Evolutionary conservation across 2,329 filamentous ascomycete genomes (phyloP), one percentile per base, ranked within the genome.

Genomic region (Colletotrichum higginsianum): DNA sequence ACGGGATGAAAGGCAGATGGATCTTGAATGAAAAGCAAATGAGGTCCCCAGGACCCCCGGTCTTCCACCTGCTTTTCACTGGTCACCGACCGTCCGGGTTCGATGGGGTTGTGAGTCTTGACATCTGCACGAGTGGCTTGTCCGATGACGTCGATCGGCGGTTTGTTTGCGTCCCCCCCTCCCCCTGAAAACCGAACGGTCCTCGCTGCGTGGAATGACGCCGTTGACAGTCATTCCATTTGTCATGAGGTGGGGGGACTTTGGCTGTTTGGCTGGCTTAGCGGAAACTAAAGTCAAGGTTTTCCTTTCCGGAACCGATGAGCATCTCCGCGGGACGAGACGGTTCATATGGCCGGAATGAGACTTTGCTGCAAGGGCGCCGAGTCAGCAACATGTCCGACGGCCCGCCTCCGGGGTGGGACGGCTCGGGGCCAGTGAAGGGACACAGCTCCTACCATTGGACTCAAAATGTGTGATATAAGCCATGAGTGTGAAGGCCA

Each of bases 61-160:
- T 26, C 4, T 26, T 40, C 18, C 18, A 18, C 7, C 60, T 23
- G 60, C 8, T n/a, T 61, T 61, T 52, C n/a, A 52, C 60, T 52
- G 60, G 46, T 52, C 35, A 52, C 46, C 46, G 46, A 52, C 23
- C 52, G 4, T 16, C 60, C 30, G 30, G 46, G 18, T 40, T 16
- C 30, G 15, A 46, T 52, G 30, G 56, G 40, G 56, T 60, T 11
- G 21, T 5, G 46, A 61, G 46, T 61, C 18, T 15, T 52, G 35
- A 38, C 47, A 52, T 15, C 47, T 62, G 60, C 60, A 40, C n/a
- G 47, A 40, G 46, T 26, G 26, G 47, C 46, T 23, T 52, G 60
- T 18, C 15, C 12, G 46, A 50, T 61, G 60, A 61, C 60, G 57
- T 61, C 57, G 57, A 61, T 50, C 57, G 49, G 42, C 44, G 18